Evolutionary conservation across 208 protist species (phyloP).

Genomic region (Herpetomonas tarakana): DNA sequence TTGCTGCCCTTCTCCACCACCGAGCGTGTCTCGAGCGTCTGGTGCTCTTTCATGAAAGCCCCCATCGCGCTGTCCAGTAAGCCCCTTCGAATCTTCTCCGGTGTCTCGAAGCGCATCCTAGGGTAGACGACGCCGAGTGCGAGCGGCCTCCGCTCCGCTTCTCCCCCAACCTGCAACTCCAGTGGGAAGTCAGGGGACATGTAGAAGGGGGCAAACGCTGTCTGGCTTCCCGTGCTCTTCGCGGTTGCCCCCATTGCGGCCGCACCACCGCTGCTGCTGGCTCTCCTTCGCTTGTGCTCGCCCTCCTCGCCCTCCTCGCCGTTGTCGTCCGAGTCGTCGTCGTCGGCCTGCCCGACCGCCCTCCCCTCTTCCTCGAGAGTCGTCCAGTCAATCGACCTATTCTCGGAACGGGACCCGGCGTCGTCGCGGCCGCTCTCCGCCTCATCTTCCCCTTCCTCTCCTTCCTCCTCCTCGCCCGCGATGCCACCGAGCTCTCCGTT

Average conservation of each 20-base stretch:
- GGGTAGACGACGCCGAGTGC: constrained; percentile 37
- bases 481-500: no score
- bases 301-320: constrained; percentile 8
- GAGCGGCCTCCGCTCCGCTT: constrained; percentile 58
- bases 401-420: no score
- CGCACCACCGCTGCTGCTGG: not conserved
- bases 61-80: constrained; percentile 19
- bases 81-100: constrained; percentile 13
- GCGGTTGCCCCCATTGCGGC: not conserved
- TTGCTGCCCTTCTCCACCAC: constrained; percentile 23
- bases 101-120: constrained; percentile 21
- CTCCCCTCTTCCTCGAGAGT: not conserved
- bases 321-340: constrained; percentile 6
- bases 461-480: no score
- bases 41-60: constrained; percentile 30
- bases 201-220: constrained; percentile 17
- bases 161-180: constrained; percentile 45
- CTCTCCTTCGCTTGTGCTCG: not conserved
- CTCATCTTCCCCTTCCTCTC: no score
- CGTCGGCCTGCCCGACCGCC: not conserved
- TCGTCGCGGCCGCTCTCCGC: no score
- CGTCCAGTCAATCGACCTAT: no score
- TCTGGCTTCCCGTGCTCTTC: not conserved
- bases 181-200: constrained; percentile 38
- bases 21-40: constrained; percentile 33